Percentiles rank a stretch among this genome's conserved stretches.
phyloP scores from a whole-genome alignment of 805 yeast species.

The Torulaspora maleeae region DNA sequence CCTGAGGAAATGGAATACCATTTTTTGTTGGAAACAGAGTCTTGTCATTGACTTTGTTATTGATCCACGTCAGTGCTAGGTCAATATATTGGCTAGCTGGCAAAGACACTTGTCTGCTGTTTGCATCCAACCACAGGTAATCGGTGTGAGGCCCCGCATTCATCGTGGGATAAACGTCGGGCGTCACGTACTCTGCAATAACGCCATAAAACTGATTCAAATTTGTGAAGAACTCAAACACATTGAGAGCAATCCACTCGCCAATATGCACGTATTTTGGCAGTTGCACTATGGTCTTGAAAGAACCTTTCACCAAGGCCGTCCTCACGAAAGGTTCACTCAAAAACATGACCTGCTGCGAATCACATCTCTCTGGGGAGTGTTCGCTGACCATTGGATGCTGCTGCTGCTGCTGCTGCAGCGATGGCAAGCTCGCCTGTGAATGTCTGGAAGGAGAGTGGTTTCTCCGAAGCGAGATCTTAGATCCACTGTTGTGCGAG shows the following conservation, averaged over 20 bases:
- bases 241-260: conserved; percentile 93
- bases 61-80: conserved; percentile 85
- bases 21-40: conserved; percentile 85
- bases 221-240: conserved; percentile 83
- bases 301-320: conserved; percentile 92
- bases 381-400: conserved; percentile 9
- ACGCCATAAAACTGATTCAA: conserved; percentile 85
- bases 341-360: conserved; percentile 50
- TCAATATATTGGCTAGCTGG: conserved; percentile 95
- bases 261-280: conserved; percentile 93
- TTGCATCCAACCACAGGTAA: conserved; percentile 82
- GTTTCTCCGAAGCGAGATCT: conserved; percentile 43
- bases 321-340: conserved; percentile 93
- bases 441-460: conserved; percentile 29
- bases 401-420: conserved; percentile 13
- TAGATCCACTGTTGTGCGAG: conserved; percentile 42
- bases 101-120: conserved; percentile 73
- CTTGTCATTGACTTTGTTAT: conserved; percentile 82
- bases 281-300: conserved; percentile 88
- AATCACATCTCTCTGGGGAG: conserved; percentile 24
- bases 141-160: conserved; percentile 91
- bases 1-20: conserved; percentile 84
- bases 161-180: conserved; percentile 88
- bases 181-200: conserved; percentile 85
- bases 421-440: conserved; percentile 18